A percentile compares a stretch with the other conserved stretches of the same genome.
These are phyloP conservation scores for Coprinellus micaceus DNA, from an alignment of 768 basidiomycete species.

Conservation along the genomic window DNA sequence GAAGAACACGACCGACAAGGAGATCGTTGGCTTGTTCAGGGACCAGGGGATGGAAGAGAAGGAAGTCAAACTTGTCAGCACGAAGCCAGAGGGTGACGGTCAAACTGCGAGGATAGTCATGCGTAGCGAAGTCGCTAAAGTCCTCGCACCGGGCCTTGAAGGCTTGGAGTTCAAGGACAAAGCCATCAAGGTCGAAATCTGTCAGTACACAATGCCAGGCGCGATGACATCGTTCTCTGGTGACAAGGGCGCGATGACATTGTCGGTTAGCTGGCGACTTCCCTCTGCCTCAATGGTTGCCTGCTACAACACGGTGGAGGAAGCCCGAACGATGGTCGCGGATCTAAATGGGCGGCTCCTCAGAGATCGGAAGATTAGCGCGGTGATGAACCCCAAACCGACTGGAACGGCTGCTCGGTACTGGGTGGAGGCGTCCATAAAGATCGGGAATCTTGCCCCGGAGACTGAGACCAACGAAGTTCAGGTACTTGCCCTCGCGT, in stretches of 20 bases:
- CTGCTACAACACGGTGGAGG: conserved; percentile 33
- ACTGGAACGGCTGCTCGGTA: conserved; percentile 17
- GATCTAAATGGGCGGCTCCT: conserved; percentile 35
- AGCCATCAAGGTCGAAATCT: conserved; percentile 38
- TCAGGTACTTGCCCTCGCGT: background rate
- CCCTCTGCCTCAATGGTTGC: conserved; percentile 46
- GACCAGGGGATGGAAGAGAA: conserved; percentile 8
- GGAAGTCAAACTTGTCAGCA: conserved; percentile 1
- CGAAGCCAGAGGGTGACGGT: conserved; percentile 23
- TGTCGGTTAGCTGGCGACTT: conserved; percentile 49
- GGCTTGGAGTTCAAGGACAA: conserved; percentile 46
- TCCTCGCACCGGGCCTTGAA: conserved; percentile 41
- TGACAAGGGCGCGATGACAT: conserved; percentile 27
- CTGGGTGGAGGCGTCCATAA: background rate
- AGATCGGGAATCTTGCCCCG: conserved; percentile 6
- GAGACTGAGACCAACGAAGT: background rate
- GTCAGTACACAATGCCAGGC: conserved; percentile 33
- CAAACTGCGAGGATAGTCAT: conserved; percentile 41
- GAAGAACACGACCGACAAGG: conserved; percentile 2
- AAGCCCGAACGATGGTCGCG: conserved; percentile 31
- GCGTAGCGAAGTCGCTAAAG: conserved; percentile 36
- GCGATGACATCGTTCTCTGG: conserved; percentile 35
- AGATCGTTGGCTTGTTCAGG: conserved; percentile 14
- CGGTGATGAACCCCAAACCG: conserved; percentile 39
- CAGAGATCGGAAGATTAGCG: conserved; percentile 43